Percentiles rank a stretch among this genome's conserved stretches.
Evolutionary conservation across 208 protist species (phyloP).

Genomic region (Phytomonas francai): DNA sequence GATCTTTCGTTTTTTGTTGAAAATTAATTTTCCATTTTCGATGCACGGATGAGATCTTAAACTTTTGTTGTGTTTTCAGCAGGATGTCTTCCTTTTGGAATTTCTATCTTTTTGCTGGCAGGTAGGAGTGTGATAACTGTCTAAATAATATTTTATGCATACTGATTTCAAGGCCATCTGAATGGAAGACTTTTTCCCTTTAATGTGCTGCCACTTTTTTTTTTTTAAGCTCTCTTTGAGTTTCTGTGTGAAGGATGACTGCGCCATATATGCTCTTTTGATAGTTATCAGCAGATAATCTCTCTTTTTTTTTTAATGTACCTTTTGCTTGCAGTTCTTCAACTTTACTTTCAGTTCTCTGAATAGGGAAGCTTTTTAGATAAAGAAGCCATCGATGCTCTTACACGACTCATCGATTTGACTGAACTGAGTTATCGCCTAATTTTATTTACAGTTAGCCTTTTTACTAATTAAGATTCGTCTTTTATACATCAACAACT

Average conservation of each 20-base stretch:
- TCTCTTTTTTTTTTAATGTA: conserved; percentile 6
- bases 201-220: background rate
- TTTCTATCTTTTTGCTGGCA: conserved; percentile 12
- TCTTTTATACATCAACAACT: background rate
- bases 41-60: conserved; percentile 11
- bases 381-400: background rate
- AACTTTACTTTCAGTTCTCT: background rate
- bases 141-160: background rate
- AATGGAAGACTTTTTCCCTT: background rate
- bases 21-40: conserved; percentile 11
- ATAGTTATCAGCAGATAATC: background rate
- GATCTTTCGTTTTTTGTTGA: conserved; percentile 10
- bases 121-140: background rate
- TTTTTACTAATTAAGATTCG: conserved; percentile 1
- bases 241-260: background rate
- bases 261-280: background rate
- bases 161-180: conserved; percentile 4
- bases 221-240: conserved; percentile 8
- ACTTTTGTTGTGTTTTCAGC: conserved; percentile 8
- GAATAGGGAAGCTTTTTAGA: background rate
- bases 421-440: background rate
- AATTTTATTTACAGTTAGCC: background rate
- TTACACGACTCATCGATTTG: background rate
- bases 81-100: conserved; percentile 8
- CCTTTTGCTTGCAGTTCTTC: background rate